phyloP scores from a whole-genome alignment of 495 filamentous ascomycete species.

The Emericellopsis terricola region DNA sequence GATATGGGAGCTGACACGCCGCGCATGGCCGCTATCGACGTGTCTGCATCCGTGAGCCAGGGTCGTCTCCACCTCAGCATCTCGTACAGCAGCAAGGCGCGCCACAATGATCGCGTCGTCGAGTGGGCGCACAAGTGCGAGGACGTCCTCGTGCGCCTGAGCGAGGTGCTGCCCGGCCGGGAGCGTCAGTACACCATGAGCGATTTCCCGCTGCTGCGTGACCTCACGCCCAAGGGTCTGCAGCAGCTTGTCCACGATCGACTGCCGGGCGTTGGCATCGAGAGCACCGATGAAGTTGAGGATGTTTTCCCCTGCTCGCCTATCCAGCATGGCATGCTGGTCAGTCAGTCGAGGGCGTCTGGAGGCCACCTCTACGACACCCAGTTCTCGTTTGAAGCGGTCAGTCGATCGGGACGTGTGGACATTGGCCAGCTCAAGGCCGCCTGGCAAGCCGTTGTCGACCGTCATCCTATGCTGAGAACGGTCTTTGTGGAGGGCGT shows the following conservation, averaged over 20 bases:
- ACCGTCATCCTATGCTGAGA: not conserved
- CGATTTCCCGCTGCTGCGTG: not conserved
- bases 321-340: not conserved
- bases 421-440: not conserved
- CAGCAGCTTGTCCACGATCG: too few relatives aligned
- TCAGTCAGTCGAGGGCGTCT: not conserved
- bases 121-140: too few relatives aligned
- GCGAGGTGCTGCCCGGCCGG: too few relatives aligned
- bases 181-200: not conserved
- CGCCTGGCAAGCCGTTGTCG: not conserved
- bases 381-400: too few relatives aligned
- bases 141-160: too few relatives aligned
- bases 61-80: too few relatives aligned
- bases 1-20: conserved; percentile 36
- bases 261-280: too few relatives aligned
- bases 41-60: conserved; percentile 37
- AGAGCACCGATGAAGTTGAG: not conserved
- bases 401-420: not conserved
- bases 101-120: not conserved
- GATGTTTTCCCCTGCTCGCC: not conserved
- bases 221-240: too few relatives aligned
- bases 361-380: not conserved
- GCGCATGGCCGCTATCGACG: conserved; percentile 49
- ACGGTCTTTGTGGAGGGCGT: not conserved
- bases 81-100: too few relatives aligned